phyloP scores from a whole-genome alignment of 805 yeast genomes.

The Kazachstania viticola region DNA sequence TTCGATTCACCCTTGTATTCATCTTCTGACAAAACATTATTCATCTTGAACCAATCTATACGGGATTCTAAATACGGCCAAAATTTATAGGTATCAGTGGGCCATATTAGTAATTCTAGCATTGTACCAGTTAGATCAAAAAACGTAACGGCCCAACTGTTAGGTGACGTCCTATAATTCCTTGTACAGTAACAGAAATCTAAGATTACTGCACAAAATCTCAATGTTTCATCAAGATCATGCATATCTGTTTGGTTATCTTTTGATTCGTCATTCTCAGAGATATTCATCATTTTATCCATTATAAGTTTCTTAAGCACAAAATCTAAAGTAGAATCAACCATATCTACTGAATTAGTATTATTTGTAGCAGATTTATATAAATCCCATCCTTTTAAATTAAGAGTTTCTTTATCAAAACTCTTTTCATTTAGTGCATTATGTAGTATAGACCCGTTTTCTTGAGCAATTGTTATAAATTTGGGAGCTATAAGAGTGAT shows the following conservation, averaged over 20 bases:
- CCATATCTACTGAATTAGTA: background rate
- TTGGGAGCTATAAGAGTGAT: too few relatives aligned
- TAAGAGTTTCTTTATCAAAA: too few relatives aligned
- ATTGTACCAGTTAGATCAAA: conserved; percentile 16
- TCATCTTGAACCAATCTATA: conserved; percentile 21
- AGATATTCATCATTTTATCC: conserved; percentile 5
- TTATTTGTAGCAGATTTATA: background rate
- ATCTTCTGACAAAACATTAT: conserved; percentile 5
- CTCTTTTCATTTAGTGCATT: too few relatives aligned
- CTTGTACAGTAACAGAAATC: conserved; percentile 20
- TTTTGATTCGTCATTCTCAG: background rate
- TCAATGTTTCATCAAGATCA: conserved; percentile 1
- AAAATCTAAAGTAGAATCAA: conserved; percentile 1
- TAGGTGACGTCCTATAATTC: conserved; percentile 6
- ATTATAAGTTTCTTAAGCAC: conserved; percentile 9
- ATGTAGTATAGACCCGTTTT: too few relatives aligned
- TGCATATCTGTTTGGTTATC: background rate
- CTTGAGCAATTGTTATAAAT: too few relatives aligned
- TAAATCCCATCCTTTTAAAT: too few relatives aligned
- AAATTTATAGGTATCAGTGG: conserved; percentile 13
- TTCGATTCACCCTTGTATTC: conserved; percentile 13
- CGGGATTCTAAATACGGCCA: conserved; percentile 25
- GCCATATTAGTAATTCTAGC: conserved; percentile 17
- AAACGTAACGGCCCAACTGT: conserved; percentile 14
- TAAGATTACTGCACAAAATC: conserved; percentile 11